These are phyloP conservation scores for Boletus rufocinnamomeus DNA, from an alignment of 768 basidiomycete genomes.

Conservation along the genomic window DNA sequence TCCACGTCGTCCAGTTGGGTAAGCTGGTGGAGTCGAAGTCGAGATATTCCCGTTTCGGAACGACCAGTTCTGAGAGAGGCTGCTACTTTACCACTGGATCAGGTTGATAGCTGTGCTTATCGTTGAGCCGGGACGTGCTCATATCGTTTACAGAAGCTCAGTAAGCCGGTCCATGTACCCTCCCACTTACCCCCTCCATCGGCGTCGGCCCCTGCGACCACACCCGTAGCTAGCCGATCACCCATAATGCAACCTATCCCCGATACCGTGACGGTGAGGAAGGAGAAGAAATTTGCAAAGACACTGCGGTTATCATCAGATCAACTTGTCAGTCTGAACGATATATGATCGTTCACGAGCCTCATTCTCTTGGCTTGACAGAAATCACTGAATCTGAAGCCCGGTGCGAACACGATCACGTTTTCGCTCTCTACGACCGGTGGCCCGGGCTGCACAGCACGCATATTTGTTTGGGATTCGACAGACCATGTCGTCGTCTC, in stretches of 20 bases:
- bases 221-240: constrained; percentile 35
- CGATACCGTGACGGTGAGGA: constrained; percentile 8
- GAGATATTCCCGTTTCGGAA: constrained; percentile 34
- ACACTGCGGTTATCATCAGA: constrained; percentile 91
- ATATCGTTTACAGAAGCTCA: constrained; percentile 16
- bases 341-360: neutral
- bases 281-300: constrained; percentile 75
- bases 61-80: constrained; percentile 27
- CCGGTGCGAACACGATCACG: constrained; percentile 88
- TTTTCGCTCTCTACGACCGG: constrained; percentile 90
- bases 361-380: constrained; percentile 32
- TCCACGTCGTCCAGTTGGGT: constrained; percentile 72
- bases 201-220: constrained; percentile 49
- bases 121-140: neutral
- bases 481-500: constrained; percentile 89
- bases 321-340: constrained; percentile 66
- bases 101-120: constrained; percentile 17
- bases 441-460: constrained; percentile 80
- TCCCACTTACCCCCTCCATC: constrained; percentile 27
- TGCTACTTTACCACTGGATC: constrained; percentile 26
- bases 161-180: constrained; percentile 1
- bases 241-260: constrained; percentile 33
- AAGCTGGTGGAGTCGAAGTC: constrained; percentile 79
- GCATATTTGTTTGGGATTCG: constrained; percentile 96
- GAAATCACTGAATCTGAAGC: constrained; percentile 84